Evolutionary conservation across 495 filamentous ascomycete species (phyloP).

Genomic region (Penicillium lagena): DNA sequence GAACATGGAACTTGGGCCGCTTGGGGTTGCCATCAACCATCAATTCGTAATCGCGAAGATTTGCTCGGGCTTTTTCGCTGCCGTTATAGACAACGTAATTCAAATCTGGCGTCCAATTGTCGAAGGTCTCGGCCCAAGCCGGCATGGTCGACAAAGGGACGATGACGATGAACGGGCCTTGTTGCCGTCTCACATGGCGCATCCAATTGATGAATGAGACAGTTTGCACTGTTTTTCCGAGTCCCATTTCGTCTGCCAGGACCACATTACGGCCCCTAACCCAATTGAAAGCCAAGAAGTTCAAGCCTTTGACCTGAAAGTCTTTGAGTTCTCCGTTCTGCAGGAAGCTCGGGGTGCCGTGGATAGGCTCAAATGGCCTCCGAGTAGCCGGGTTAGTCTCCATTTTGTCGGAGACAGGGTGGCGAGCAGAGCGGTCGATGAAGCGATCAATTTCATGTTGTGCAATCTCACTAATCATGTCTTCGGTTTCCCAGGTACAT

Average conservation of each 20-base stretch:
- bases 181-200: constrained; percentile 80
- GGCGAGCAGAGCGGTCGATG: constrained; percentile 68
- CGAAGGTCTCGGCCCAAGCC: constrained; percentile 96
- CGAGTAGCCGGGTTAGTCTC: constrained; percentile 73
- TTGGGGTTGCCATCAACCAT: constrained; percentile 75
- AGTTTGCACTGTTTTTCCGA: constrained; percentile 97
- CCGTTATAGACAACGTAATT: constrained; percentile 98
- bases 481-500: constrained; percentile 87
- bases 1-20: constrained; percentile 86
- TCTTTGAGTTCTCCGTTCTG: constrained; percentile 80
- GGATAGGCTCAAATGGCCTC: constrained; percentile 60
- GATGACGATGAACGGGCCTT: constrained; percentile 93
- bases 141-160: constrained; percentile 94
- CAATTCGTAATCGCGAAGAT: constrained; percentile 82
- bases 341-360: constrained; percentile 78
- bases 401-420: constrained; percentile 66
- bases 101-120: constrained; percentile 89
- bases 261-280: constrained; percentile 87
- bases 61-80: constrained; percentile 70
- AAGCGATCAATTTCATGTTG: constrained; percentile 88
- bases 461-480: constrained; percentile 66
- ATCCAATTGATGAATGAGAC: constrained; percentile 97
- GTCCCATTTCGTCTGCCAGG: constrained; percentile 95
- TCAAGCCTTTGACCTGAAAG: constrained; percentile 90
- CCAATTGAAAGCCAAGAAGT: constrained; percentile 95